A percentile compares a stretch with the other conserved stretches of the same genome.
Evolutionary conservation across 2,329 filamentous ascomycete species (phyloP).

Genomic region (Arthrobotrys musiformis): DNA sequence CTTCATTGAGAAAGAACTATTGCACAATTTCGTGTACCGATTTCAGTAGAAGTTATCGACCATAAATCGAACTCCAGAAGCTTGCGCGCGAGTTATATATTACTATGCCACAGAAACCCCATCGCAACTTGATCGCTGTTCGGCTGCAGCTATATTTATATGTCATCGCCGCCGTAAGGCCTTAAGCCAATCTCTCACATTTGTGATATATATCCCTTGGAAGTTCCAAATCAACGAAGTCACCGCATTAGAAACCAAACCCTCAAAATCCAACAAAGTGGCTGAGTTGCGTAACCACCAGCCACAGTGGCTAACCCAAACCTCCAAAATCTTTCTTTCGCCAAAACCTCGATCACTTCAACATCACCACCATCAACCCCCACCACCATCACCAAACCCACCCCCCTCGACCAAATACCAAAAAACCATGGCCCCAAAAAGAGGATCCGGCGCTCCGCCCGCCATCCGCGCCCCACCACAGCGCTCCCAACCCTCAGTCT

Average conservation of each 20-base stretch:
- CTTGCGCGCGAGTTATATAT: too few species aligned
- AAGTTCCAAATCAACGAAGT: neutral
- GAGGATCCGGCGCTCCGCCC: conserved; percentile 21
- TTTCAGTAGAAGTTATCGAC: too few species aligned
- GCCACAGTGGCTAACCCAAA: neutral
- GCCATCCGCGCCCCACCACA: conserved; percentile 34
- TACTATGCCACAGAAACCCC: too few species aligned
- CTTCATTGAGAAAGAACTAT: too few species aligned
- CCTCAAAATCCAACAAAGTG: conserved; percentile 31
- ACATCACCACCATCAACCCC: neutral
- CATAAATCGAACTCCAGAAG: too few species aligned
- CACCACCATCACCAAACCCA: neutral
- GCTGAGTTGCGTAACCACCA: conserved; percentile 11
- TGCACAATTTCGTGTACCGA: too few species aligned
- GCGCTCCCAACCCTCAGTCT: conserved; percentile 31
- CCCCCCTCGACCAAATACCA: neutral
- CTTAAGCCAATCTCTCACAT: too few species aligned
- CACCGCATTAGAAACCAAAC: neutral
- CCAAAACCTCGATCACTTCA: neutral
- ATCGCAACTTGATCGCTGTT: too few species aligned
- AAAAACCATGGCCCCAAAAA: conserved; percentile 39
- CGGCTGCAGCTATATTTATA: too few species aligned
- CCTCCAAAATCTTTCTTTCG: conserved; percentile 14
- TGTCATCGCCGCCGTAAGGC: too few species aligned
- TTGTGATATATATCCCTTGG: too few species aligned